These are phyloP conservation scores for Fraxinus ornus DNA, from an alignment of 305 asterid genomes.

Conservation along the genomic window DNA sequence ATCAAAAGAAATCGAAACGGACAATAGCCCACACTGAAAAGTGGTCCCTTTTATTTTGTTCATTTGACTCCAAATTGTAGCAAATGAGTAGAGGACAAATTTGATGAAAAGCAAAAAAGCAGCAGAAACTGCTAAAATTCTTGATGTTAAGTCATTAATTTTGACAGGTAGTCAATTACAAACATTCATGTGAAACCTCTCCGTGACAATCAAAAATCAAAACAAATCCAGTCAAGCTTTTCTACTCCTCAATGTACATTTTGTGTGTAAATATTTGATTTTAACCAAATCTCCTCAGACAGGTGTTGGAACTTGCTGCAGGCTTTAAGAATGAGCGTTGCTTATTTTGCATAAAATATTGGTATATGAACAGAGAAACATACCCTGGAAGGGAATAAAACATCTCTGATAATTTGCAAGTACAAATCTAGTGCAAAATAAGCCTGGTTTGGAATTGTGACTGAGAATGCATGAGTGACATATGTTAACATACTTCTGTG, in stretches of 20 bases:
- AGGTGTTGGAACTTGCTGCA: neutral
- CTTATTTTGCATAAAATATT: neutral
- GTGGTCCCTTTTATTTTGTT: neutral
- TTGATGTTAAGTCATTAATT: slow-evolving; percentile 8
- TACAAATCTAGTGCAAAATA: neutral
- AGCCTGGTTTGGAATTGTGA: neutral
- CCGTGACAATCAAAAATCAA: neutral
- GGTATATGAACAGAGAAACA: slow-evolving; percentile 13
- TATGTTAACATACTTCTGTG: slow-evolving; percentile 17
- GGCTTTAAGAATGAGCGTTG: neutral
- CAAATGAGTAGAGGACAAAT: slow-evolving; percentile 18
- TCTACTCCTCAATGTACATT: neutral
- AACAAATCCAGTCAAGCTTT: neutral
- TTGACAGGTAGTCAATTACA: neutral
- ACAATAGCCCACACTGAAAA: neutral
- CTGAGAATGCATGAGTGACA: slow-evolving; percentile 35
- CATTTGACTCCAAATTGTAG: neutral
- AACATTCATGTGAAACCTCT: neutral
- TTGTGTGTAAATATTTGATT: neutral
- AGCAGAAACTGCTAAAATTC: slow-evolving; percentile 16
- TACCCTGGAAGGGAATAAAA: slow-evolving; percentile 15
- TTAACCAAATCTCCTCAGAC: neutral
- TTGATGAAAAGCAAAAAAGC: slow-evolving; percentile 27
- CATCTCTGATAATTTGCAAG: neutral
- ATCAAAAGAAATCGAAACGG: neutral